Evolutionary conservation across 768 basidiomycete genomes (phyloP), one percentile per base, ranked within the genome.

Genomic region (Xanthoconium stramineum): DNA sequence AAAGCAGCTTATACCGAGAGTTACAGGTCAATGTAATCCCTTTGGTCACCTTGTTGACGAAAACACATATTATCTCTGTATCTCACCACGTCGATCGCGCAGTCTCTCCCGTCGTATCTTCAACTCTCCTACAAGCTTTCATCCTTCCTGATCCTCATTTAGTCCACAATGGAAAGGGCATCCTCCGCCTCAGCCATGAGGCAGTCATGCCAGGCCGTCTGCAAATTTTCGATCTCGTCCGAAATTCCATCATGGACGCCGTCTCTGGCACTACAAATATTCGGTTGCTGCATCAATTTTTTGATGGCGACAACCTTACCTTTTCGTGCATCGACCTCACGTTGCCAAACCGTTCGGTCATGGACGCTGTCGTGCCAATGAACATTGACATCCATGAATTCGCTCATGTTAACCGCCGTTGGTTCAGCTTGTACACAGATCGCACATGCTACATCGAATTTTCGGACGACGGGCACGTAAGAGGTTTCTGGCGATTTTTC

Each of bases 381-480:
- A n/a, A 17, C 15, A 43, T 55, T 29, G 35, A n/a, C 11, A 2
- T 11, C 7, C 54, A 52, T 6, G 29, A 36, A n/a, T 4, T 55
- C 12, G 24, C 24, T 20, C 17, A 37, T 3, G 35, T 15, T 5
- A 5, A 45, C 20, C 13, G 30, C 8, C 2, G 10, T 19, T 10
- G 6, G 37, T 30, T 30, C 8, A 3, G 3, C 9, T 0, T 20
- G 12, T 12, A 3, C 19, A 14, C 5, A 10, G n/a, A 20, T 3
- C 20, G 6, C 6, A 3, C 3, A 15, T 2, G 11, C 35, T 19
- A 37, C 15, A 11, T 52, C 6, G 30, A 32, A 15, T 33, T 11
- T 10, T 55, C 55, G 19, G 50, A 52, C 10, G 55, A 55, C 5
- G 50, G 49, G 29, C 30, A 52, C 50, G 42, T 13, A 14, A 52